A percentile compares a stretch with the other conserved stretches of the same genome.
These are phyloP conservation scores for Backusella tuberculispora DNA, from an alignment of 192 early-diverging fungal genomes.

Conservation along the genomic window DNA sequence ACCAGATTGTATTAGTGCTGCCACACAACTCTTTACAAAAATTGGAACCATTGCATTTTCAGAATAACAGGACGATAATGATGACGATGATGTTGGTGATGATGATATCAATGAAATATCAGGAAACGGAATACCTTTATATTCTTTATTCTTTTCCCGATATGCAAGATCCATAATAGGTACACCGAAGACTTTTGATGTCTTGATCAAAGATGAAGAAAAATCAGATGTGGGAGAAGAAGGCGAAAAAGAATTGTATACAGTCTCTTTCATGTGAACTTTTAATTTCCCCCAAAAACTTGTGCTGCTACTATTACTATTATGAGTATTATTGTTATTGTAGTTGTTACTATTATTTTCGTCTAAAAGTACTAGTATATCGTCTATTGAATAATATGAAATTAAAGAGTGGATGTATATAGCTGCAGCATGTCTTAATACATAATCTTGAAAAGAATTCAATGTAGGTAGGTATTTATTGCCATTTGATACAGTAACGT, in stretches of 20 bases:
- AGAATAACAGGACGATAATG: constrained; percentile 50
- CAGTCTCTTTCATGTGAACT: constrained; percentile 9
- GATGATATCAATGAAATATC: not conserved
- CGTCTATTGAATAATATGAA: constrained; percentile 68
- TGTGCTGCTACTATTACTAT: not conserved
- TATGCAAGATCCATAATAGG: constrained; percentile 3
- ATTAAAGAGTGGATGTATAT: constrained; percentile 67
- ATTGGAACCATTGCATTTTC: constrained; percentile 74
- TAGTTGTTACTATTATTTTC: constrained; percentile 52
- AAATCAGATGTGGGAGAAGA: not conserved
- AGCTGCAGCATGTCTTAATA: constrained; percentile 82
- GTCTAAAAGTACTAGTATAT: constrained; percentile 77
- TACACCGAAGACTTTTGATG: constrained; percentile 9
- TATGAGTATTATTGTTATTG: not conserved
- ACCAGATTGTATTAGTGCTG: constrained; percentile 74
- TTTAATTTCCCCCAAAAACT: constrained; percentile 21
- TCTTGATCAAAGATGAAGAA: not conserved
- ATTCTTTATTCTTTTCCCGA: not conserved
- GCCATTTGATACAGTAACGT: not conserved
- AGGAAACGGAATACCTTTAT: not conserved
- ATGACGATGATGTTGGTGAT: not conserved
- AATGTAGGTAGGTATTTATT: constrained; percentile 60
- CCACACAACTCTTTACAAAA: constrained; percentile 83
- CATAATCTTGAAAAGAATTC: constrained; percentile 74
- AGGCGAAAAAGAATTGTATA: not conserved